Conservation (phyloP, 176 grass and related monocot genomes). For the Metroxylon sagu region DNA sequence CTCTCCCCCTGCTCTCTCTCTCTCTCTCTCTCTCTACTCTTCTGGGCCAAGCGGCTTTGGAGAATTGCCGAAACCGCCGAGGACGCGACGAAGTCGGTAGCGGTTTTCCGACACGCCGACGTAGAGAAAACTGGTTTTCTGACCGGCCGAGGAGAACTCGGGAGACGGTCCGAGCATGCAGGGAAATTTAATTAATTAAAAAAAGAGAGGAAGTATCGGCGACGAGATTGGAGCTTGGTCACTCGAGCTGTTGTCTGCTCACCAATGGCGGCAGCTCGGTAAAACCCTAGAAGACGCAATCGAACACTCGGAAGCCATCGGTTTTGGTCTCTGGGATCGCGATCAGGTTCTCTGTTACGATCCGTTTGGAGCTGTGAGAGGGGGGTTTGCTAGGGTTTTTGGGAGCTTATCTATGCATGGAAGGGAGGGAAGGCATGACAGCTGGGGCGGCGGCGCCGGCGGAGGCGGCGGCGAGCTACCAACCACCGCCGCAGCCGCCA, state of each 20-base stretch:
- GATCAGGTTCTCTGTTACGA: too few species aligned
- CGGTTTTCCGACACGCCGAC: background rate
- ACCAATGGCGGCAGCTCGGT: slow-evolving; percentile 44
- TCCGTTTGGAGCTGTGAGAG: too few species aligned
- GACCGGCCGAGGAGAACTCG: too few species aligned
- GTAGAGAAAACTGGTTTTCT: too few species aligned
- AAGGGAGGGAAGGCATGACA: slow-evolving; percentile 28
- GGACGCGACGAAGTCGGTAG: slow-evolving; percentile 8
- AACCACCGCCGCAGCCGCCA: too few species aligned
- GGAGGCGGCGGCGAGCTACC: background rate
- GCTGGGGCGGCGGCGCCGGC: slow-evolving; percentile 10
- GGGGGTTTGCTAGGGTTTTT: background rate
- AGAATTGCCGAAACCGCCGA: background rate
- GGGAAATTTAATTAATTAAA: slow-evolving; percentile 9
- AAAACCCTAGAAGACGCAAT: slow-evolving; percentile 17
- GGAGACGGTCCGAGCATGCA: too few species aligned
- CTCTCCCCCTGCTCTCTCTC: slow-evolving; percentile 54
- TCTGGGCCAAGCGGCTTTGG: background rate
- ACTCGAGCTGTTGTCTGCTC: slow-evolving; percentile 14
- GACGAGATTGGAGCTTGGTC: slow-evolving; percentile 30
- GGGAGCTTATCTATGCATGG: slow-evolving; percentile 36
- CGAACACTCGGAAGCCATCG: background rate
- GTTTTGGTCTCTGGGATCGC: too few species aligned
- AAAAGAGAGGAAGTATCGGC: slow-evolving; percentile 11
- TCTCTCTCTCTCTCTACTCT: slow-evolving; percentile 22